phyloP scores from a whole-genome alignment of 1,284 basidiomycete genomes.

The Polyporus tsugae region DNA sequence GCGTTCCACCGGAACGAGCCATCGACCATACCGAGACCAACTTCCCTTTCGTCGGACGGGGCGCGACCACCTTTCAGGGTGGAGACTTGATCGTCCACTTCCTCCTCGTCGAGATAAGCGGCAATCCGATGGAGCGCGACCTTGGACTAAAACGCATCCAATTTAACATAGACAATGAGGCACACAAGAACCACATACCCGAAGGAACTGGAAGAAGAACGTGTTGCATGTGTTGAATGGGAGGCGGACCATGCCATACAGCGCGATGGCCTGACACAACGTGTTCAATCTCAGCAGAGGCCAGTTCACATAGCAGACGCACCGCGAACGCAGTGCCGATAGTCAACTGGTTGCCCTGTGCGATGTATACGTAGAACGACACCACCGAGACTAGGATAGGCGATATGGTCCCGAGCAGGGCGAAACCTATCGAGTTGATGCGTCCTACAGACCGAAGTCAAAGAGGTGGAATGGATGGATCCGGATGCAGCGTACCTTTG shows the following conservation, averaged over 20 bases:
- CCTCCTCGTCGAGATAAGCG: slow-evolving; percentile 84
- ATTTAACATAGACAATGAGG: slow-evolving; percentile 14
- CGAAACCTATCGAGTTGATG: slow-evolving; percentile 71
- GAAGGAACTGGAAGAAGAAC: slow-evolving; percentile 69
- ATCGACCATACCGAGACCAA: slow-evolving; percentile 67
- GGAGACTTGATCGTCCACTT: slow-evolving; percentile 50
- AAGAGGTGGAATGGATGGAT: no score
- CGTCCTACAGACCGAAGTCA: slow-evolving; percentile 51
- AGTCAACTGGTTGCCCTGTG: slow-evolving; percentile 70
- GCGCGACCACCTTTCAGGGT: slow-evolving; percentile 42
- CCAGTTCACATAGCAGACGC: slow-evolving; percentile 27
- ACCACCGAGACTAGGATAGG: slow-evolving; percentile 76
- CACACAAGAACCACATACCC: slow-evolving; percentile 44
- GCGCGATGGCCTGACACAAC: slow-evolving; percentile 61
- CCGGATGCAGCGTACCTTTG: slow-evolving; percentile 52
- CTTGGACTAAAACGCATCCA: slow-evolving; percentile 50
- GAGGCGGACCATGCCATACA: slow-evolving; percentile 77
- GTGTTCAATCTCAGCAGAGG: background rate
- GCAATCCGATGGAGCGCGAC: slow-evolving; percentile 86
- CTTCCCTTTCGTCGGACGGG: slow-evolving; percentile 39
- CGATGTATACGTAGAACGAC: slow-evolving; percentile 70
- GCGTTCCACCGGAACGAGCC: slow-evolving; percentile 78
- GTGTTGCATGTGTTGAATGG: slow-evolving; percentile 78
- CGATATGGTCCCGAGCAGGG: slow-evolving; percentile 66
- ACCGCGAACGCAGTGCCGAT: slow-evolving; percentile 78